Conservation (phyloP, 768 basidiomycete species). For the Obba rivulosa region DNA sequence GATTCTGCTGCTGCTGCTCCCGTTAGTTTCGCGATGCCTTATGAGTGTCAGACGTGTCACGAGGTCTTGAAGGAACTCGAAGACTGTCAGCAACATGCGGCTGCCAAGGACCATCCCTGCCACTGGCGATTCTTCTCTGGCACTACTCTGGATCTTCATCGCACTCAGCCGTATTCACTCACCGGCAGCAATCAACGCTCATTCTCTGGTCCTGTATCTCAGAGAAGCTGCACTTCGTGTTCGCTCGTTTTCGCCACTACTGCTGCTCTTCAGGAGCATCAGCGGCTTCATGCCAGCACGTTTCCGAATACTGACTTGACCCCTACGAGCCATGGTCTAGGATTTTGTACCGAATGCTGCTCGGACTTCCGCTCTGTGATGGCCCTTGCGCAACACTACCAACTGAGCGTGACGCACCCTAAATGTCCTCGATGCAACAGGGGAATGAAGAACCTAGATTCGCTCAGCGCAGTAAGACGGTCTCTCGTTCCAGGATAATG, state of each 20-base stretch:
- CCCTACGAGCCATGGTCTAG: no score
- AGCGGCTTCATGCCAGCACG: no score
- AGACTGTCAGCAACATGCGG: conserved; percentile 6
- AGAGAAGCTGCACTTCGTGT: no score
- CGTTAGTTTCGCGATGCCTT: background rate
- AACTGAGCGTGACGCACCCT: background rate
- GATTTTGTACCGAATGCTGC: background rate
- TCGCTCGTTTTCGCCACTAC: no score
- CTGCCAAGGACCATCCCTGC: conserved; percentile 5
- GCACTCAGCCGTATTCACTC: no score
- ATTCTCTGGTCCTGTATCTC: no score
- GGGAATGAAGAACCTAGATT: background rate
- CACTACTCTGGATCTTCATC: no score
- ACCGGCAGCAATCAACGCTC: no score
- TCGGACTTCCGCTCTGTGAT: background rate
- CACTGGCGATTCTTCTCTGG: no score
- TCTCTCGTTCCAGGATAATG: no score
- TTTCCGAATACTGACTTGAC: no score
- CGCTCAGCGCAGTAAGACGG: background rate
- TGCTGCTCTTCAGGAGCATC: no score
- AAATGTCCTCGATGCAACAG: background rate
- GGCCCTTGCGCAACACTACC: background rate
- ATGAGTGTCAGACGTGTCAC: conserved; percentile 3
- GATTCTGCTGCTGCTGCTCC: background rate
- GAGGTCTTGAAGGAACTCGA: conserved; percentile 1